Conservation (phyloP, 768 basidiomycete species). For the Pleurotus tuber-regium region DNA sequence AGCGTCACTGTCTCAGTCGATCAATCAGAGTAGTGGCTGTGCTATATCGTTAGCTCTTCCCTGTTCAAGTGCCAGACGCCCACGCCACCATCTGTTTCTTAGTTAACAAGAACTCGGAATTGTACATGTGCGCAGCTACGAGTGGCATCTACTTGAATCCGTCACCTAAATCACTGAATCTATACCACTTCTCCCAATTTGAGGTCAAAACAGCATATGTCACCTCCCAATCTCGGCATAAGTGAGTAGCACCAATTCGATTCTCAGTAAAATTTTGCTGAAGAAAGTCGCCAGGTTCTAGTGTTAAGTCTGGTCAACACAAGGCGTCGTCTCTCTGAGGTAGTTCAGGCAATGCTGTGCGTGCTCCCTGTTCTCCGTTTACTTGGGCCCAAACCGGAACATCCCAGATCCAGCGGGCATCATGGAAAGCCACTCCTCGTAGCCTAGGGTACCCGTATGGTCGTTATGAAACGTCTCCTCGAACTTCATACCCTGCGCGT, state of each 20-base stretch:
- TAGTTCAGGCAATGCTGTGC: slow-evolving; percentile 48
- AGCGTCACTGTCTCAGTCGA: no score
- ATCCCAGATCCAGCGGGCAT: not conserved
- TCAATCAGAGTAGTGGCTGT: no score
- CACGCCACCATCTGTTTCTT: no score
- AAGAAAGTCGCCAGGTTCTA: slow-evolving; percentile 43
- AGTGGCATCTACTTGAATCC: no score
- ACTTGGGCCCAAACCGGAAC: not conserved
- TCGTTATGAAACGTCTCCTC: not conserved
- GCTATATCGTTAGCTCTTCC: no score
- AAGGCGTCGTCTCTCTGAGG: slow-evolving; percentile 41
- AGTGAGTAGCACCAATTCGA: slow-evolving; percentile 35
- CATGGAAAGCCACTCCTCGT: not conserved
- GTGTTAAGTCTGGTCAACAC: slow-evolving; percentile 45
- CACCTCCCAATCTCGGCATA: slow-evolving; percentile 39
- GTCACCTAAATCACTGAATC: no score
- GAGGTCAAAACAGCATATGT: slow-evolving; percentile 31
- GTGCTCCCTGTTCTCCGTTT: slow-evolving; percentile 20
- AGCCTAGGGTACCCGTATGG: not conserved
- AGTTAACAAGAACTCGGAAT: no score
- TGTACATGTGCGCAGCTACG: no score
- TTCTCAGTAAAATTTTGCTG: slow-evolving; percentile 31
- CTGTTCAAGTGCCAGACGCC: no score
- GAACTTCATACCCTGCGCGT: no score
- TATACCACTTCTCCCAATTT: slow-evolving; percentile 34